Conservation (phyloP, 495 filamentous ascomycete genomes). For the Penicillium malachiteum region DNA sequence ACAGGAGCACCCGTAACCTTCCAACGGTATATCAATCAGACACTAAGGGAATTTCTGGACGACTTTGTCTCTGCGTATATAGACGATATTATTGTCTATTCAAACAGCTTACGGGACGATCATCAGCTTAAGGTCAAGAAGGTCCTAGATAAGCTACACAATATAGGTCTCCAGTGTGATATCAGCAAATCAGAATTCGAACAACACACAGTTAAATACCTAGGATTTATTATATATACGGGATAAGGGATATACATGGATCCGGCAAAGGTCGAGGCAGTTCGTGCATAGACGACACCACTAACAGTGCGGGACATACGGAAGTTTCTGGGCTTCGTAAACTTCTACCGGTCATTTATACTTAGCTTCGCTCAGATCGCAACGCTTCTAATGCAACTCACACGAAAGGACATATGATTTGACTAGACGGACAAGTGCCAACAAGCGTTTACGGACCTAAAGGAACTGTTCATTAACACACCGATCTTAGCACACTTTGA, state of each 20-base stretch:
- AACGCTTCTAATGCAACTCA: conserved; percentile 13
- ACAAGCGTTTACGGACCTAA: background rate
- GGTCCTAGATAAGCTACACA: background rate
- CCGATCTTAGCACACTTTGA: background rate
- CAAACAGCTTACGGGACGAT: background rate
- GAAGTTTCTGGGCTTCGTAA: background rate
- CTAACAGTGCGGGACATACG: background rate
- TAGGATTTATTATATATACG: background rate
- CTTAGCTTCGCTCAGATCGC: background rate
- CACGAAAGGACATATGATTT: conserved; percentile 19
- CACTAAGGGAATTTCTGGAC: background rate
- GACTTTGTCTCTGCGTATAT: background rate
- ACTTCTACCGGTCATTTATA: background rate
- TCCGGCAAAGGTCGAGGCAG: background rate
- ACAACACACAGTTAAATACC: background rate
- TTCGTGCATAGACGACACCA: background rate
- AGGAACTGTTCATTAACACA: conserved; percentile 14
- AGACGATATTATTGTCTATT: conserved; percentile 1
- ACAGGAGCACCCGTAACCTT: background rate
- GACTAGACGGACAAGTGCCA: background rate
- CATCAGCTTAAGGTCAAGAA: background rate
- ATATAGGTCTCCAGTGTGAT: background rate
- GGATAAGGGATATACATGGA: background rate
- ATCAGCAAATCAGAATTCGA: background rate
- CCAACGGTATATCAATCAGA: background rate